Conservation (phyloP, 306 rosid genomes). For the Chamaecrista fasciculata region DNA sequence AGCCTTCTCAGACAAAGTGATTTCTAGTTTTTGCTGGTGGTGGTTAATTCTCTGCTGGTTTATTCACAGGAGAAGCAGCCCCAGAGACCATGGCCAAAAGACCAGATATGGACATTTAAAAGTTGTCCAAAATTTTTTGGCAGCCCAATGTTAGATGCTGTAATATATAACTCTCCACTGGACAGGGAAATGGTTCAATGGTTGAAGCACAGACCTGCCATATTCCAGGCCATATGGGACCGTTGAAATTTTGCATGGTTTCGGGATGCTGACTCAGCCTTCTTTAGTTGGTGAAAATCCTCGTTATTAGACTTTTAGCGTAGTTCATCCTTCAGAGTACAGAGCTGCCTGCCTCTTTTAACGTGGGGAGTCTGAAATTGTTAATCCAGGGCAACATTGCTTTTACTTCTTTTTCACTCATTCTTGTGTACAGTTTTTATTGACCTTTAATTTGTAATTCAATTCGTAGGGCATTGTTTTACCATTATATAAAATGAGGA, state of each 20-base stretch:
- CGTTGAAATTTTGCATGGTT: conserved; percentile 55
- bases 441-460: conserved; percentile 60
- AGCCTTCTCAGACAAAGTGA: too few relatives aligned
- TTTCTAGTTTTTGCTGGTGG: neutral
- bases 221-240: conserved; percentile 84
- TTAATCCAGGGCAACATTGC: conserved; percentile 46
- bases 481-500: conserved; percentile 51
- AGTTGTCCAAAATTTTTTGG: conserved; percentile 66
- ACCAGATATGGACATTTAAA: conserved; percentile 88
- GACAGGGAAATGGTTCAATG: conserved; percentile 95
- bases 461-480: conserved; percentile 55
- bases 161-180: conserved; percentile 51
- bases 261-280: conserved; percentile 38
- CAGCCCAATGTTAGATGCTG: conserved; percentile 93
- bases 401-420: conserved; percentile 42
- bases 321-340: conserved; percentile 59
- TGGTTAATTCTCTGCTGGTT: conserved; percentile 26
- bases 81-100: conserved; percentile 93
- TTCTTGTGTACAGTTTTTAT: conserved; percentile 79
- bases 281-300: conserved; percentile 31
- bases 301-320: conserved; percentile 41
- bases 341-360: conserved; percentile 63
- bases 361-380: conserved; percentile 56
- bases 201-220: conserved; percentile 85
- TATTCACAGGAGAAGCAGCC: conserved; percentile 87